phyloP scores from a whole-genome alignment of 176 grass and related monocot species.

The Rhynchospora pubera region DNA sequence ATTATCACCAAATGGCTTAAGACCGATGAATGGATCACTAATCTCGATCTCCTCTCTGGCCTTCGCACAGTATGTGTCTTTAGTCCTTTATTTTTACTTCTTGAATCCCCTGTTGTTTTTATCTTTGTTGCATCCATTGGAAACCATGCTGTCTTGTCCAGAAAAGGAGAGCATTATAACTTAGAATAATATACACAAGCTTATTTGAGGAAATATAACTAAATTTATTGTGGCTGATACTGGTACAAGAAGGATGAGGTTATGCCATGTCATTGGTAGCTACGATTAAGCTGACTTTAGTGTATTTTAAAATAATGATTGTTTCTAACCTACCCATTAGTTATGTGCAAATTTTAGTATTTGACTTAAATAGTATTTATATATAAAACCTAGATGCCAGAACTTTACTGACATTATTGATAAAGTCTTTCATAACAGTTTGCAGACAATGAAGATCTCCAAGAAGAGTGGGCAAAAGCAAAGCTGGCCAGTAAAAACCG shows the following conservation, averaged over 20 bases:
- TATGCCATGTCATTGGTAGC: not conserved
- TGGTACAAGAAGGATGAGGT: not conserved
- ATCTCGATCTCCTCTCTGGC: constrained; percentile 46
- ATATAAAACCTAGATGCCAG: not conserved
- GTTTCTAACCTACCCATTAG: not conserved
- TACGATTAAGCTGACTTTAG: too few species aligned
- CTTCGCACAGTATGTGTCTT: constrained; percentile 37
- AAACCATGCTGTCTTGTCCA: not conserved
- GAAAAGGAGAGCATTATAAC: not conserved
- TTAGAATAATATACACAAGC: not conserved
- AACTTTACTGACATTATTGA: not conserved
- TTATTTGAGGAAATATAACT: not conserved
- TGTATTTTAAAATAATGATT: too few species aligned
- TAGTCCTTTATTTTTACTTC: not conserved
- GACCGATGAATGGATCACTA: constrained; percentile 53
- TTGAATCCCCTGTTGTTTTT: too few species aligned
- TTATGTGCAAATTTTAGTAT: not conserved
- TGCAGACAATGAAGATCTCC: constrained; percentile 41
- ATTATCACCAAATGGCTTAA: constrained; percentile 54
- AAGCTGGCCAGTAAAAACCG: constrained; percentile 42
- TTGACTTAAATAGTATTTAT: not conserved
- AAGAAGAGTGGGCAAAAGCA: constrained; percentile 41
- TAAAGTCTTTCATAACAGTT: constrained; percentile 23
- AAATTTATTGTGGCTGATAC: not conserved
- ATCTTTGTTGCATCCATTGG: not conserved